A percentile compares a stretch with the other conserved stretches of the same genome.
phyloP scores from a whole-genome alignment of 2,329 filamentous ascomycete genomes.

The Myriangium duriaei region DNA sequence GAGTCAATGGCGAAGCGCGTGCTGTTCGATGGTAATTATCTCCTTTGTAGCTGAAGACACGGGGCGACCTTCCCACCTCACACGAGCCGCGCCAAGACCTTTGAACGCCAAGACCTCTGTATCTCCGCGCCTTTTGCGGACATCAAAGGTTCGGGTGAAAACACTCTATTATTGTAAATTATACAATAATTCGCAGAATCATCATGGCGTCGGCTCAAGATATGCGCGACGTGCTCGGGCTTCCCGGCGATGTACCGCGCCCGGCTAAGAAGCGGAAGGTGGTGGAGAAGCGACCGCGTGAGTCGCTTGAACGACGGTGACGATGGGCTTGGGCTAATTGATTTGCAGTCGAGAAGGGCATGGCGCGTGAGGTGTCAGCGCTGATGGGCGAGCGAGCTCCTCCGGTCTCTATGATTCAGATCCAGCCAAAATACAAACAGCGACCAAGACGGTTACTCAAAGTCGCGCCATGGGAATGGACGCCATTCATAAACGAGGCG shows the following conservation, averaged over 20 bases:
- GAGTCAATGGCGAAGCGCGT: constrained; percentile 1
- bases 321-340: neutral
- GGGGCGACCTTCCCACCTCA: constrained; percentile 3
- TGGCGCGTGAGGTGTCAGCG: constrained; percentile 38
- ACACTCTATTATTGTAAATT: no score
- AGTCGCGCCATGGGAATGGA: constrained; percentile 36
- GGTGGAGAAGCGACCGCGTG: constrained; percentile 44
- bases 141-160: no score
- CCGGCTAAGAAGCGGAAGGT: constrained; percentile 66
- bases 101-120: no score
- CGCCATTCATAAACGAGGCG: constrained; percentile 64
- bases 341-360: constrained; percentile 26
- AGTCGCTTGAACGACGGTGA: constrained; percentile 16
- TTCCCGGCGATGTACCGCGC: constrained; percentile 49
- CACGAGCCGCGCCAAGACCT: neutral
- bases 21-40: constrained; percentile 2
- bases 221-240: constrained; percentile 77
- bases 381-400: constrained; percentile 40
- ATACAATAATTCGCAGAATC: no score
- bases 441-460: constrained; percentile 36
- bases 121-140: no score
- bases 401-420: constrained; percentile 37
- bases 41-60: constrained; percentile 7
- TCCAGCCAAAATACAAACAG: constrained; percentile 39
- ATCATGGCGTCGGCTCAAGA: constrained; percentile 34